Conservation (phyloP, 1,284 basidiomycete genomes). For the Volvariella volvacea region DNA sequence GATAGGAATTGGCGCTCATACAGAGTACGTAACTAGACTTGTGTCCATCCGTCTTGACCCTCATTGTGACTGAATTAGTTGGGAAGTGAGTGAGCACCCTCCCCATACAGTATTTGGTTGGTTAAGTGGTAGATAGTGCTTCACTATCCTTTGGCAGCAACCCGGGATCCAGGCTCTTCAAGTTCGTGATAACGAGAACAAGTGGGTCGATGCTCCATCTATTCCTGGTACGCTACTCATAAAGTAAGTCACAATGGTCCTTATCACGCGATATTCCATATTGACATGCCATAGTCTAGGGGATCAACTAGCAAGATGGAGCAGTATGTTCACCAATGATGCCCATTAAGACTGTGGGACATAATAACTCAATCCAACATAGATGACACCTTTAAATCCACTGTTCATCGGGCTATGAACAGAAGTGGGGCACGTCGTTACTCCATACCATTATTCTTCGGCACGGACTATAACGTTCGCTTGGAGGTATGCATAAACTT, state of each 20-base stretch:
- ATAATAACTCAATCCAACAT: background rate
- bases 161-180: slow-evolving; percentile 60
- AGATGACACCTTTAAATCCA: slow-evolving; percentile 79
- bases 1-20: slow-evolving; percentile 80
- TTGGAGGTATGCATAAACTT: slow-evolving; percentile 39
- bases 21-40: slow-evolving; percentile 41
- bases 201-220: slow-evolving; percentile 62
- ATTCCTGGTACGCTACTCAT: slow-evolving; percentile 61
- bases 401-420: slow-evolving; percentile 70
- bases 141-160: slow-evolving; percentile 70
- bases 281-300: slow-evolving; percentile 42
- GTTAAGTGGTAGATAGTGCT: slow-evolving; percentile 48
- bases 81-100: slow-evolving; percentile 39
- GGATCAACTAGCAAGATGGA: slow-evolving; percentile 74
- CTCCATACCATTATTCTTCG: slow-evolving; percentile 67
- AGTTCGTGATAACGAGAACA: slow-evolving; percentile 55
- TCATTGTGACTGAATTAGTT: slow-evolving; percentile 38
- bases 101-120: slow-evolving; percentile 13
- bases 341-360: background rate
- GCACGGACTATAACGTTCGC: slow-evolving; percentile 55
- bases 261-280: slow-evolving; percentile 2
- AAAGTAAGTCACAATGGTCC: slow-evolving; percentile 40
- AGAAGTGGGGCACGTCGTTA: slow-evolving; percentile 52
- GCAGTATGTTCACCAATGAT: slow-evolving; percentile 40
- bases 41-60: background rate